Evolutionary conservation across 306 rosid species (phyloP).

Genomic region (Betula pendula): DNA sequence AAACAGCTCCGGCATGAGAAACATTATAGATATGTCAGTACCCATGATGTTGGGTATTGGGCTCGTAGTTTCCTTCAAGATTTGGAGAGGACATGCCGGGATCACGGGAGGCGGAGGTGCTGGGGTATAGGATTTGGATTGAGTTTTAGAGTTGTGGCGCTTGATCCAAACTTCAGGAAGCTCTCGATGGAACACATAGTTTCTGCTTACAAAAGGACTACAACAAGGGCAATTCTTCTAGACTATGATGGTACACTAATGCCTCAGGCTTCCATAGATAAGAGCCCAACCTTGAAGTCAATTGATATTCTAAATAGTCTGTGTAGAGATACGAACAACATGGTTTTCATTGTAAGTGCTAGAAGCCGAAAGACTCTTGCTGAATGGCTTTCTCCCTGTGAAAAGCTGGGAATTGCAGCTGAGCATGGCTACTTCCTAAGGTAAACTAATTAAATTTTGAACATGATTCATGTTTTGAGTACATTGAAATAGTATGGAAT

Average conservation of each 20-base stretch:
- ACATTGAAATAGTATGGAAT: background rate
- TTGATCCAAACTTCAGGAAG: constrained; percentile 79
- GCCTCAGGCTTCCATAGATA: constrained; percentile 70
- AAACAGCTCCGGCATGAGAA: constrained; percentile 88
- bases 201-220: constrained; percentile 66
- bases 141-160: constrained; percentile 83
- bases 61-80: constrained; percentile 85
- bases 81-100: constrained; percentile 76
- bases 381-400: constrained; percentile 82
- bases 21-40: constrained; percentile 84
- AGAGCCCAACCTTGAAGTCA: constrained; percentile 60
- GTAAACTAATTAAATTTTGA: constrained; percentile 27
- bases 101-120: constrained; percentile 67
- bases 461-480: background rate
- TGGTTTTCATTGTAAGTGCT: constrained; percentile 78
- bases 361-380: constrained; percentile 56
- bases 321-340: constrained; percentile 66
- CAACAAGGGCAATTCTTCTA: constrained; percentile 67
- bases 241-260: constrained; percentile 85
- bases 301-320: constrained; percentile 56
- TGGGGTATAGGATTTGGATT: constrained; percentile 92
- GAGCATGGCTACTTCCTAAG: constrained; percentile 86
- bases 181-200: constrained; percentile 78
- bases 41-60: constrained; percentile 91
- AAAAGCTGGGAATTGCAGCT: constrained; percentile 75